A percentile compares a stretch with the other conserved stretches of the same genome.
Evolutionary conservation across 805 yeast species (phyloP).

Genomic region (Myxozyma kluyveri): DNA sequence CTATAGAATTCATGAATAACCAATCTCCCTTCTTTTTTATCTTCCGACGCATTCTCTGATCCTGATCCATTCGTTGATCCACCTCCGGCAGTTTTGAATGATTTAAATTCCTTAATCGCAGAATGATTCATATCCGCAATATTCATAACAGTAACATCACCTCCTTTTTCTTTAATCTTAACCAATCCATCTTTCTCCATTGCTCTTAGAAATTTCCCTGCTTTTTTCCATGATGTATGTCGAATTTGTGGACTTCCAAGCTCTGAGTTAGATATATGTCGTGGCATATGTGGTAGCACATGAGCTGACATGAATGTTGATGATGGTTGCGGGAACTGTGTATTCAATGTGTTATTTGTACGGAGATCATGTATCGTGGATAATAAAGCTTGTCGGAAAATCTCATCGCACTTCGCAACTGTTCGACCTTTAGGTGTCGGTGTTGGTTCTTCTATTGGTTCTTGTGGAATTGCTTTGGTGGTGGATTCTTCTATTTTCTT

Average conservation of each 20-base stretch:
- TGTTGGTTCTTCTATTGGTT: neutral
- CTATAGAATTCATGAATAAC: conserved; percentile 16
- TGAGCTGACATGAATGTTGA: conserved; percentile 73
- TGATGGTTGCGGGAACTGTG: conserved; percentile 64
- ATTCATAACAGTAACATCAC: conserved; percentile 61
- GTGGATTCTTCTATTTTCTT: neutral
- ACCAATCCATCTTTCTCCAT: conserved; percentile 76
- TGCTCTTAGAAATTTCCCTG: conserved; percentile 77
- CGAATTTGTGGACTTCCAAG: conserved; percentile 49
- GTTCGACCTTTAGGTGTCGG: conserved; percentile 13
- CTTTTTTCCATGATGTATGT: conserved; percentile 85
- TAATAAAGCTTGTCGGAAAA: conserved; percentile 66
- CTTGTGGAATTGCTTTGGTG: neutral
- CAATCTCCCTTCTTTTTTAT: neutral
- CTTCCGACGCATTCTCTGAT: neutral
- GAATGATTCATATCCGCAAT: conserved; percentile 49
- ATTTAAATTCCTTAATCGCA: conserved; percentile 57
- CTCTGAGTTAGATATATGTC: neutral
- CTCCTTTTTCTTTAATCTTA: conserved; percentile 78
- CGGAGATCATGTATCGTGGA: conserved; percentile 60
- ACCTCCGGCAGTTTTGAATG: conserved; percentile 47
- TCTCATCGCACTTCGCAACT: conserved; percentile 66
- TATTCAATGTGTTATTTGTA: conserved; percentile 28
- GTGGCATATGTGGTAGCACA: conserved; percentile 69
- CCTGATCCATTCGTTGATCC: conserved; percentile 24